These are phyloP conservation scores for Acrodontium crateriforme DNA, from an alignment of 2,329 filamentous ascomycete species.

Conservation along the genomic window DNA sequence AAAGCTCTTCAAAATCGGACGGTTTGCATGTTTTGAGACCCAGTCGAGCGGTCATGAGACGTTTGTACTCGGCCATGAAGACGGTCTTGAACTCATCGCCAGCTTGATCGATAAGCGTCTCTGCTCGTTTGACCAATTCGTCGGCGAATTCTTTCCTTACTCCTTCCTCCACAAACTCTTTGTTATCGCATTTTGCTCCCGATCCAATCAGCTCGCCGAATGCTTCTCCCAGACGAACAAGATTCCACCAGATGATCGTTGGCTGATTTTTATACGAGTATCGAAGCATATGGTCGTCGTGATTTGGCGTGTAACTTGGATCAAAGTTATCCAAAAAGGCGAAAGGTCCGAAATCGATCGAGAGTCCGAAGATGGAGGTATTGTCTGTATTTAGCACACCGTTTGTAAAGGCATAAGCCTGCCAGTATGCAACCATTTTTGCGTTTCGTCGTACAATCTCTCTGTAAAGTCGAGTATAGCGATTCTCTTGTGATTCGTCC, in stretches of 20 bases:
- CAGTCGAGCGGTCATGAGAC: slow-evolving; percentile 64
- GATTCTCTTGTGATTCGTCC: slow-evolving; percentile 59
- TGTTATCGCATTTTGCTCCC: slow-evolving; percentile 56
- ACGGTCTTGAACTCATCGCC: slow-evolving; percentile 82
- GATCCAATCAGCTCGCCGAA: slow-evolving; percentile 78
- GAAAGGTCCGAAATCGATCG: slow-evolving; percentile 90
- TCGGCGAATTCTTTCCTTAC: slow-evolving; percentile 55
- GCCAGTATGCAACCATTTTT: slow-evolving; percentile 79
- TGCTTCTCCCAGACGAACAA: slow-evolving; percentile 79
- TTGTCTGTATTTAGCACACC: slow-evolving; percentile 97
- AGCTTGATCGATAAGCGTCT: slow-evolving; percentile 64
- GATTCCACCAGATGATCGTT: slow-evolving; percentile 96
- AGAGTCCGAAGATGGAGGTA: slow-evolving; percentile 77
- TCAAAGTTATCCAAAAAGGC: slow-evolving; percentile 98
- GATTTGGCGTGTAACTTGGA: slow-evolving; percentile 86
- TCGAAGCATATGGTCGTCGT: slow-evolving; percentile 76
- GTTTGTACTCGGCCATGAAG: slow-evolving; percentile 81
- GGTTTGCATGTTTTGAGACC: slow-evolving; percentile 59
- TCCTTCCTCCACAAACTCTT: slow-evolving; percentile 57
- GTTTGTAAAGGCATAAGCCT: slow-evolving; percentile 98
- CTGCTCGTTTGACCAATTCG: slow-evolving; percentile 63
- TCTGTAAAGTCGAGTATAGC: slow-evolving; percentile 75
- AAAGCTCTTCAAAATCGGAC: slow-evolving; percentile 65
- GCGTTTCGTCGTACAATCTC: slow-evolving; percentile 80
- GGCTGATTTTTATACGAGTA: slow-evolving; percentile 93